A percentile compares a stretch with the other conserved stretches of the same genome.
phyloP scores from a whole-genome alignment of 371 early-diverging fungal genomes.

The Mucor circinelloides region DNA sequence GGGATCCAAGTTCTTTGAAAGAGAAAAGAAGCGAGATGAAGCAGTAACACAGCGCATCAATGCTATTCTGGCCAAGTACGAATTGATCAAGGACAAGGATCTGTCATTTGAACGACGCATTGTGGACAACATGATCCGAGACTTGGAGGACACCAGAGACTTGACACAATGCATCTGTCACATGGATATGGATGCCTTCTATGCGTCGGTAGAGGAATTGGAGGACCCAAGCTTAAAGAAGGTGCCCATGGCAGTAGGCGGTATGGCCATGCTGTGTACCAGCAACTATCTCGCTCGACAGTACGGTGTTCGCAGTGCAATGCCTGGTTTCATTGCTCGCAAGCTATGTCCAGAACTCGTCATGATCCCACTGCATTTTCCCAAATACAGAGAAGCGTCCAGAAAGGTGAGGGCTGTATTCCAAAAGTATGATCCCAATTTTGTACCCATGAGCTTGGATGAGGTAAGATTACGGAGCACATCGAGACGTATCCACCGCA shows the following conservation, averaged over 20 bases:
- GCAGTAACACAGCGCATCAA: constrained; percentile 51
- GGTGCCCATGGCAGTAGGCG: constrained; percentile 77
- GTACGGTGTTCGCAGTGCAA: constrained; percentile 71
- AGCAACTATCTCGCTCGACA: constrained; percentile 71
- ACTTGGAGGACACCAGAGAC: constrained; percentile 50
- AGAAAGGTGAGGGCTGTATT: constrained; percentile 52
- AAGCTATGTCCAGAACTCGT: constrained; percentile 67
- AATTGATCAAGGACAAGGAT: constrained; percentile 38
- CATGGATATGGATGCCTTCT: constrained; percentile 77
- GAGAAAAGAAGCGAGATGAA: constrained; percentile 53
- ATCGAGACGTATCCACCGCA: background rate
- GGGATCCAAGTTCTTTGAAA: constrained; percentile 65
- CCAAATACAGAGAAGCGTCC: constrained; percentile 57
- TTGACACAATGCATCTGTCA: constrained; percentile 58
- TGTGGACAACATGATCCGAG: constrained; percentile 45
- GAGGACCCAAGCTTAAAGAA: constrained; percentile 57
- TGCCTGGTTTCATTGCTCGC: constrained; percentile 70
- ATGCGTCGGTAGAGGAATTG: constrained; percentile 74
- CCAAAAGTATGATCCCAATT: constrained; percentile 61
- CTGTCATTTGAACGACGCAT: constrained; percentile 39
- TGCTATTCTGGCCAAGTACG: constrained; percentile 44
- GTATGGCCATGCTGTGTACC: constrained; percentile 62
- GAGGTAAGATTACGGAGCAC: constrained; percentile 45
- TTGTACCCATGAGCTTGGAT: constrained; percentile 60
- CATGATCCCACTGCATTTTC: constrained; percentile 55